Evolutionary conservation across 768 basidiomycete species (phyloP), one percentile per base, ranked within the genome.

Genomic region (Wakefieldia striispora): DNA sequence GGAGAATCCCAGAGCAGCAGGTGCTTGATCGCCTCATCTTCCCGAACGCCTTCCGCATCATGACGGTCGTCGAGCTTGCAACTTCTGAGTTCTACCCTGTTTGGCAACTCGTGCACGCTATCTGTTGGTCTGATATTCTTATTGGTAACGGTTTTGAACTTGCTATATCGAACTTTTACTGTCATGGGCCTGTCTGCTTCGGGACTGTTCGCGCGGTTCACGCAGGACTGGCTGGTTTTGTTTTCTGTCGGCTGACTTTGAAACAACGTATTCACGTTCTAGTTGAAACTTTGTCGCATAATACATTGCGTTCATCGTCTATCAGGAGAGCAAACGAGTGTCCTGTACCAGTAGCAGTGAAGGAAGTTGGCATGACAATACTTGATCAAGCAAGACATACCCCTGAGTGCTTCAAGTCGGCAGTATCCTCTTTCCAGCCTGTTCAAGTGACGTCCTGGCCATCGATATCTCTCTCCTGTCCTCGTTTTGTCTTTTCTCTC

Each of bases 1-100:
- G 61, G 83, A 86, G 65, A 86, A 86, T 59, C 79, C 81, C 1
- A 80, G 77, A 65, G 61, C 63, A 29, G 21, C 50, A 37, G 58
- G 59, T 31, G 33, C 62, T 9, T 68, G 56, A 70, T 55, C 47
- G 38, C 2, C 48, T 14, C 41, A 21, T 37, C 47, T 19, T 39
- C 21, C 45, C 27, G 47, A 49, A 55, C 47, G 44, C 45, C 27
- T 50, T 40, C 39, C 49, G 50, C 23, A 19, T 43, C 34, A 43
- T 37, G 40, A 16, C 40, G 38, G 16, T 40, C 17, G 45, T 56
- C 48, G 45, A 59, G 20, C 37, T 36, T 37, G 43, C 38, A 44
- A 51, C 29, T 49, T 45, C 51, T 50, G 44, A 24, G 43, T 33
- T 16, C 33, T 33, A 33, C 51, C 52, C 27, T 47, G 64, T 54